These are phyloP conservation scores for Phragmites australis DNA, from an alignment of 176 grass and related monocot genomes.

Conservation along the genomic window DNA sequence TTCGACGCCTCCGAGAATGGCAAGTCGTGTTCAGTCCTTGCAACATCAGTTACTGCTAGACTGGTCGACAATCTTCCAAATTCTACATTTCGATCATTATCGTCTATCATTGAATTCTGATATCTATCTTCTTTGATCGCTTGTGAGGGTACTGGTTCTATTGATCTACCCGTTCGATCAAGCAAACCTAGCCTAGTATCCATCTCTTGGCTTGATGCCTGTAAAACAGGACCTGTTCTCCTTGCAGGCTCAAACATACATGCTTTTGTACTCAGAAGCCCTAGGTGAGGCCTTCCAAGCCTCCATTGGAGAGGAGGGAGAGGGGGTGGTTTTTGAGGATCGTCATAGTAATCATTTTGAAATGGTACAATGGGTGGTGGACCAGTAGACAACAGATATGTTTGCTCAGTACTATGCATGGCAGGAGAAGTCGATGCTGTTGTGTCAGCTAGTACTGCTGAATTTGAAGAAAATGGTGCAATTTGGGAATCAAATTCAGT, in stretches of 20 bases:
- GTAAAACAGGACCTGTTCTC: constrained; percentile 27
- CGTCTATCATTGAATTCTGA: constrained; percentile 16
- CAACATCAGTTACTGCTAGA: constrained; percentile 1
- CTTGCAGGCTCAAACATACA: constrained; percentile 36
- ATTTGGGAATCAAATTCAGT: constrained; percentile 30
- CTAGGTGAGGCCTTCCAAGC: constrained; percentile 55
- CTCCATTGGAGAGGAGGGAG: constrained; percentile 97
- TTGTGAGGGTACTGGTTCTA: constrained; percentile 19
- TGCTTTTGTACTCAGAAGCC: constrained; percentile 23
- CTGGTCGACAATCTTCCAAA: background rate
- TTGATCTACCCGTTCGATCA: constrained; percentile 21
- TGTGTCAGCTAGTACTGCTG: constrained; percentile 26
- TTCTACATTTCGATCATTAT: constrained; percentile 37
- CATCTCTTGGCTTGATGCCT: constrained; percentile 10
- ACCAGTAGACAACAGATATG: constrained; percentile 7
- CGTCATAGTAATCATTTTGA: constrained; percentile 47
- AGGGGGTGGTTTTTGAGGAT: constrained; percentile 65
- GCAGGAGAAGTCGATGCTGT: constrained; percentile 20
- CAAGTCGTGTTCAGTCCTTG: constrained; percentile 26
- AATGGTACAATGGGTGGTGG: constrained; percentile 17
- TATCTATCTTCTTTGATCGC: constrained; percentile 9
- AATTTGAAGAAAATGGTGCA: constrained; percentile 33
- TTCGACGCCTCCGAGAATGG: constrained; percentile 30
- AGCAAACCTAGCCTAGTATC: constrained; percentile 16
- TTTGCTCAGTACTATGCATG: constrained; percentile 18